phyloP scores from a whole-genome alignment of 768 basidiomycete species.

The Imleria badia region DNA sequence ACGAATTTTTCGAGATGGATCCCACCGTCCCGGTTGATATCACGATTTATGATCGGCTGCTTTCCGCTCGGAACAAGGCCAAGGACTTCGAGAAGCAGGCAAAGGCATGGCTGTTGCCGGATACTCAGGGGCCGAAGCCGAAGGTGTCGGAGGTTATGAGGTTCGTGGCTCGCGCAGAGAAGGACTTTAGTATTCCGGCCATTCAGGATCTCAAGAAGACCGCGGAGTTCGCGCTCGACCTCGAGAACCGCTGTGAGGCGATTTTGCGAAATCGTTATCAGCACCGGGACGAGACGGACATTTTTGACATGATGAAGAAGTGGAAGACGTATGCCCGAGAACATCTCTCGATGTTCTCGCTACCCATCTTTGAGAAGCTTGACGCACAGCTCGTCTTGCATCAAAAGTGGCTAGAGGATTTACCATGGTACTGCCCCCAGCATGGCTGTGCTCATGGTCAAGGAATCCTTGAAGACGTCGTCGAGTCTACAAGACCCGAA shows the following conservation, averaged over 20 bases:
- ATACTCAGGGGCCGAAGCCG: conserved; percentile 54
- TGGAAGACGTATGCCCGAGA: conserved; percentile 74
- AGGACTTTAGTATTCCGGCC: conserved; percentile 71
- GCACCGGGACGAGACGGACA: conserved; percentile 54
- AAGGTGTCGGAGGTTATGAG: conserved; percentile 67
- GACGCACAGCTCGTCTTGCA: conserved; percentile 67
- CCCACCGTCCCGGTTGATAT: conserved; percentile 68
- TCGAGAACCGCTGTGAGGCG: conserved; percentile 72
- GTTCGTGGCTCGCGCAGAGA: conserved; percentile 68
- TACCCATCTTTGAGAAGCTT: conserved; percentile 72
- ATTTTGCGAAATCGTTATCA: conserved; percentile 66
- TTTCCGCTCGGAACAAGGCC: conserved; percentile 64
- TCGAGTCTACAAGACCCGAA: conserved; percentile 70
- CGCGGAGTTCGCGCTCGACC: conserved; percentile 74
- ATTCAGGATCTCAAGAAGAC: conserved; percentile 65
- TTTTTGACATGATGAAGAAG: conserved; percentile 69
- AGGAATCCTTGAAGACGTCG: conserved; percentile 68
- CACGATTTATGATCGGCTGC: conserved; percentile 62
- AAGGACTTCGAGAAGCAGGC: conserved; percentile 81
- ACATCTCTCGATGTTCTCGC: conserved; percentile 68
- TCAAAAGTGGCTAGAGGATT: conserved; percentile 66
- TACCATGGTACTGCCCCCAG: conserved; percentile 78
- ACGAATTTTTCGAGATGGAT: conserved; percentile 67
- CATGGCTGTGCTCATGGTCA: conserved; percentile 66
- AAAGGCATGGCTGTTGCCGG: conserved; percentile 63